Evolutionary conservation across 805 yeast genomes (phyloP), one percentile per base, ranked within the genome.

Genomic region (Hanseniaspora thailandica): DNA sequence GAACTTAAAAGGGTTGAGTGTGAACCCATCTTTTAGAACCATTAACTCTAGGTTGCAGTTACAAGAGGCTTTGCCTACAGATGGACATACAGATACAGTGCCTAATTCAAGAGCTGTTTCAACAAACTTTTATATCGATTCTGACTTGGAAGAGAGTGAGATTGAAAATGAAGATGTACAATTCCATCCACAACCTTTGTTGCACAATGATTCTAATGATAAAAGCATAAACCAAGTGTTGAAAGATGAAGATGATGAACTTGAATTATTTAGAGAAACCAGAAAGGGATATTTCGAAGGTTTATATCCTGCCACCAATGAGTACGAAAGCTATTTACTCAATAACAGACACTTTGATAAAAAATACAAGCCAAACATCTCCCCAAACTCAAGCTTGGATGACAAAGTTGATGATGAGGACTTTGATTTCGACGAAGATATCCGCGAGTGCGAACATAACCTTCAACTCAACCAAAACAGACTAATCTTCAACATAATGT

Each of bases 351-450:
- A n/a, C n/a, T n/a, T n/a, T n/a, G n/a, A n/a, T n/a, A n/a, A n/a
- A n/a, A n/a, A n/a, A n/a, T n/a, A n/a, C n/a, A n/a, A n/a, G n/a
- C n/a, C n/a, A n/a, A n/a, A n/a, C n/a, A n/a, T n/a, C 17, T 33
- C 36, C 7, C n/a, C 36, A 1, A n/a, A n/a, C 15, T 33, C 39
- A 19, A 36, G 8, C 10, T 1, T 38, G 25, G 23, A 28, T 23
- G 36, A 46, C n/a, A 8, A 51, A 22, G n/a, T n/a, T n/a, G n/a
- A n/a, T n/a, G 13, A 58, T 50, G 26, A 58, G 57, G 2, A 58
- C 60, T 2, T 54, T 36, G 12, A 56, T 55, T 2, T 60, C 62
- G 5, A 46, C 39, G 15, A 54, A 52, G 54, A 64, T 26, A 40
- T 40, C 33, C 23, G 17, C 12, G 30, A 40, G 5, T 40, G n/a